Base-by-base conservation (phyloP, 2,329 filamentous ascomycete species). In the Neopestalotiopsis sp. region DNA sequence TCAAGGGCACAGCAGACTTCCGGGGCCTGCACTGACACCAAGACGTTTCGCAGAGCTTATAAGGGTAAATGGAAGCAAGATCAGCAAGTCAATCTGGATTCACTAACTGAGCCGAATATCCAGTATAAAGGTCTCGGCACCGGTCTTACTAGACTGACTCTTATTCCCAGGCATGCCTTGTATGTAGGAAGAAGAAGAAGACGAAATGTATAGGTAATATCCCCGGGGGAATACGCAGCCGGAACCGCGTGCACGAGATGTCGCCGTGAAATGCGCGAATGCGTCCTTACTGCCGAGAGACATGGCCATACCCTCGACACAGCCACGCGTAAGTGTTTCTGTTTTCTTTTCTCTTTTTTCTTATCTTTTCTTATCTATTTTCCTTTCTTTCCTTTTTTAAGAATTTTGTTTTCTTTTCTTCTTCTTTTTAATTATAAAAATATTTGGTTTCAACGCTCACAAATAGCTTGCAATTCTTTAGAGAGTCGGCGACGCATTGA, bases 231-330 rank as follows among this genome's bases (percentile, higher is more conserved):
- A 64, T 42, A 20, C 20, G 30, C 61, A 30, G 34, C 61, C 30
- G 61, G 61, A 13, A 9, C 4, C 30, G 30, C 4, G 9, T 64
- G 61, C 30, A 34, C 24, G 12, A 64, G 61, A 45, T 64, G 61
- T 45, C 61, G 38, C 12, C 61, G n/a, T 7, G 61, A 64, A 17
- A 38, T 64, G 30, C 61, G 61, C 4, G 42, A 64, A 24, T 64
- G 61, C 38, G 28, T 64, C 61, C 45, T 45, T 32, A 64, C 61
- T 3, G 61, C 61, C 28, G n/a, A 64, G 20, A 40, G 61, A n/a
- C 61, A 64, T 17, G 34, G 34, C 34, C 7, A 14, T 49, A n/a
- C 34, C 9, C 10, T 38, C 7, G 61, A 64, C 6, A 58, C 56
- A 58, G 20, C 20, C 12, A 42, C 61, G 28, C 17, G 42, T 49